Evolutionary conservation across 2,329 filamentous ascomycete genomes (phyloP), one percentile per base, ranked within the genome.

Genomic region (Pezicula carpinea): DNA sequence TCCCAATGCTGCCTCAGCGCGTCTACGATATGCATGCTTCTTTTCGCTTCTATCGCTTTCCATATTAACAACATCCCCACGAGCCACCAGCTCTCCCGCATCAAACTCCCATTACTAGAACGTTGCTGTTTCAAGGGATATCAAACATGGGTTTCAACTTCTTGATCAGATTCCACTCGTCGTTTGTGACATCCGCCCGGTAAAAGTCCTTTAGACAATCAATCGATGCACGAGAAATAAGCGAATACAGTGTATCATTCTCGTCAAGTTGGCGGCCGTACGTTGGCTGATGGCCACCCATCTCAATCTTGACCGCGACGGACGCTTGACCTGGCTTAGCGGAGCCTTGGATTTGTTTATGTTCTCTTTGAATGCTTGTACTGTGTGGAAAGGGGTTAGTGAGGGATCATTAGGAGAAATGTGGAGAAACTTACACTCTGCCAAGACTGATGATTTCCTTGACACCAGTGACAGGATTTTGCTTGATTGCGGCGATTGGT

Each of bases 141-240:
- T 97, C 93, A 65, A 97, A 96, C 57, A 95, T 65, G 34, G 88
- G 83, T 81, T 99, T 99, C 64, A 99, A 74, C 78, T 96, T 95
- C 70, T 92, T 88, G 64, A 99, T 89, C 54, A 99, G 75, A 63
- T 81, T 76, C 93, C 93, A 99, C 72, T 99, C 93, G 10, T 97
- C 93, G 70, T 87, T 92, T 41, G 78, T 79, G 35, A 96, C 89
- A 51, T 96, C 91, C 48, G 82, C 74, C 47, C 91, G 79, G 73
- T 96, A 99, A 67, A 89, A 96, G 64, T 96, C 89, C 78, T 99
- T 99, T 55, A 99, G 80, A 7, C 85, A 90, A 70, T 99, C 89
- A 67, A 99, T 99, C 62, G 87, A 93, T 58, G 82, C 77, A 57
- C 93, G 80, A 36, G 87, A 93, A 60, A 99, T 89, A 50, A 87